A percentile compares a stretch with the other conserved stretches of the same genome.
Evolutionary conservation across 805 yeast genomes (phyloP).

Genomic region (Komagataella kurtzmanii): DNA sequence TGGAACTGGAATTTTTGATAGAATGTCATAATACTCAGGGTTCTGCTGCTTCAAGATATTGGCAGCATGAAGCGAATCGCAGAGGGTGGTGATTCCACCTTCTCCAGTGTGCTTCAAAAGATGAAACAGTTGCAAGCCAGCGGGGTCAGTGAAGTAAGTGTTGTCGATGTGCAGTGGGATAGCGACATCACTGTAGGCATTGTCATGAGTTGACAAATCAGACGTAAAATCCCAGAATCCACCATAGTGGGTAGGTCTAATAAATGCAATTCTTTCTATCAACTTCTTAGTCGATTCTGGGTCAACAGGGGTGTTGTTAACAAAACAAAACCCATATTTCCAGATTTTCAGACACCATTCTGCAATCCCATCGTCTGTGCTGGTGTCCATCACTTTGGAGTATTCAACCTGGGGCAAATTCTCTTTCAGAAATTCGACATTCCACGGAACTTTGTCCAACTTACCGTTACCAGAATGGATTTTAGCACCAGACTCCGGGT

Average conservation of each 20-base stretch:
- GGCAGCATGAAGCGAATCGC: slow-evolving; percentile 56
- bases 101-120: slow-evolving; percentile 42
- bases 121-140: slow-evolving; percentile 60
- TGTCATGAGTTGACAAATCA: slow-evolving; percentile 51
- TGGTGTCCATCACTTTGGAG: slow-evolving; percentile 27
- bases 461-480: slow-evolving; percentile 14
- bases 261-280: slow-evolving; percentile 42
- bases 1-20: slow-evolving; percentile 38
- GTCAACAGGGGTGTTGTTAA: slow-evolving; percentile 45
- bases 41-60: slow-evolving; percentile 25
- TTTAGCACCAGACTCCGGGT: slow-evolving; percentile 15
- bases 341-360: slow-evolving; percentile 43
- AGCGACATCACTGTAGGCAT: slow-evolving; percentile 59
- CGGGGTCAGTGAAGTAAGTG: slow-evolving; percentile 62
- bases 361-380: slow-evolving; percentile 24
- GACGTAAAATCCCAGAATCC: slow-evolving; percentile 73
- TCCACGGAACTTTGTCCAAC: slow-evolving; percentile 29
- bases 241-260: slow-evolving; percentile 64
- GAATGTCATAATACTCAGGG: slow-evolving; percentile 38
- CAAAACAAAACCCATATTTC: slow-evolving; percentile 46
- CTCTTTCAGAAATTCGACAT: slow-evolving; percentile 22
- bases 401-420: slow-evolving; percentile 35
- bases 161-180: slow-evolving; percentile 61
- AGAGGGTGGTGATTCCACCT: slow-evolving; percentile 58
- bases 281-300: slow-evolving; percentile 47